Evolutionary conservation across 148 eudicot genomes (phyloP).

Genomic region (Pharnaceum exiguum): DNA sequence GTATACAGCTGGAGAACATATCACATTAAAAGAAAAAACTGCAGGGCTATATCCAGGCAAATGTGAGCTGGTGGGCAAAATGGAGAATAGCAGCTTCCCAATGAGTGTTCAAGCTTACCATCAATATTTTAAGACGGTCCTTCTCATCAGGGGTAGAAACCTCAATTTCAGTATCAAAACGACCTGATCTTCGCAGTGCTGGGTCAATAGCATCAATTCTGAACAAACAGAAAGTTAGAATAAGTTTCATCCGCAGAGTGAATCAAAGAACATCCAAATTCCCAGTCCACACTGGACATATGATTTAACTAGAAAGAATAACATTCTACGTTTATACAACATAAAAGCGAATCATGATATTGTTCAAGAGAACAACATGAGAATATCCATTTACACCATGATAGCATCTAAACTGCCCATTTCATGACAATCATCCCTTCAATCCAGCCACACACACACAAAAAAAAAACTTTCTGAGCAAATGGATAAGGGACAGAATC

Average conservation of each 20-base stretch:
- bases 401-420: too few relatives aligned
- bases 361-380: too few relatives aligned
- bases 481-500: too few relatives aligned
- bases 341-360: too few relatives aligned
- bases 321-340: too few relatives aligned
- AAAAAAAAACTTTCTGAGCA: too few relatives aligned
- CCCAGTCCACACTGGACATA: too few relatives aligned
- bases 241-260: constrained; percentile 13
- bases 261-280: too few relatives aligned
- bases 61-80: neutral
- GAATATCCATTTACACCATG: too few relatives aligned
- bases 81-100: neutral
- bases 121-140: constrained; percentile 76
- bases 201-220: constrained; percentile 96
- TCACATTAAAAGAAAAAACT: neutral
- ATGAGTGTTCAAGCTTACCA: constrained; percentile 30
- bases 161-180: constrained; percentile 92
- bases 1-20: constrained; percentile 60
- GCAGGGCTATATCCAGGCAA: neutral
- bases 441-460: too few relatives aligned
- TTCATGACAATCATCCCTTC: too few relatives aligned
- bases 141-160: constrained; percentile 86
- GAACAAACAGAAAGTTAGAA: constrained; percentile 19
- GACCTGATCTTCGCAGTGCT: constrained; percentile 89
- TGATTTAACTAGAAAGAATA: too few relatives aligned